Base-by-base conservation (phyloP, 148 eudicot species). In the Silene uniflora region DNA sequence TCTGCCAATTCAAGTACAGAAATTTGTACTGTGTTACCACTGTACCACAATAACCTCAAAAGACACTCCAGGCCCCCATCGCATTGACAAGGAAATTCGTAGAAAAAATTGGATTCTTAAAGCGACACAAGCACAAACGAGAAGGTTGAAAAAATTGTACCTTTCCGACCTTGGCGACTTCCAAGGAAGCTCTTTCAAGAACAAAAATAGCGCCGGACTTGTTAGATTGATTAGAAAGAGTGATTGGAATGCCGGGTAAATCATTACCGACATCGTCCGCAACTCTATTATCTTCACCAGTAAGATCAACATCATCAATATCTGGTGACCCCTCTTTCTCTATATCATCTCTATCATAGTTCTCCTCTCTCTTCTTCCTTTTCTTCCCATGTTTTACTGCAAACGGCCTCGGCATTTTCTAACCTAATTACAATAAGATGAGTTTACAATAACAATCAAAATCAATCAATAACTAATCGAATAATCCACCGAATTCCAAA, bases 81-180 rank as follows among this genome's bases (percentile, higher is more conserved):
- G 35, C 35, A 3, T 32, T 4, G 35, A 32, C 35, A 32, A 32
- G 35, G 35, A 32, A 32, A 32, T 32, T 32, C 35, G 4, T 32
- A 32, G 3, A 32, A 32, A 4, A 32, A 32, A 32, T 2, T 32
- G 35, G 35, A 32, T 32, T 32, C 35, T 32, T 32, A 32, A 3
- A 32, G 35, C 35, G 5, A 32, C 35, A 32, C 35, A 32, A 32
- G 35, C 35, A 32, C 29, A 32, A 32, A 32, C 35, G 35, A 32
- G 35, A 27, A 27, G 29, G 29, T 2, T 27, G 29, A 27, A 27
- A 1, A 27, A 2, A 27, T 27, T 32, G 72, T 66, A 91, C 98
- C 98, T 92, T 95, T 62, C 98, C 98, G 65, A 95, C 96, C 86
- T 94, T 95, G 60, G 91, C 98, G 66, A 95, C 91, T 80, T 95